Evolutionary conservation across 495 filamentous ascomycete genomes (phyloP).

Genomic region (Penicillium manginii): DNA sequence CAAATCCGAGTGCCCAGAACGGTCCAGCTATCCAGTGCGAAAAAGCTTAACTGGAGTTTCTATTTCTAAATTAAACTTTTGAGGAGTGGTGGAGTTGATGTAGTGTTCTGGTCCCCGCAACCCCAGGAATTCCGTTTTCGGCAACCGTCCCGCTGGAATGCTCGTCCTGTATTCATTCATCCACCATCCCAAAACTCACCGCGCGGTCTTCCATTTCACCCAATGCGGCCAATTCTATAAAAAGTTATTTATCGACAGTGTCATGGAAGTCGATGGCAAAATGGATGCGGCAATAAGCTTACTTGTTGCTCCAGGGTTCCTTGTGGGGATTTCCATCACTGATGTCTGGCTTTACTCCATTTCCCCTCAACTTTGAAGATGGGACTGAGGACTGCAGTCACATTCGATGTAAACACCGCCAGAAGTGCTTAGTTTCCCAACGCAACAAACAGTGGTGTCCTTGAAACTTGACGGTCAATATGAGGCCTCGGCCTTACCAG

Average conservation of each 20-base stretch:
- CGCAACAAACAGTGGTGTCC: not conserved
- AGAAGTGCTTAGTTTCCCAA: not conserved
- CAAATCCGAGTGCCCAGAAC: too few species aligned
- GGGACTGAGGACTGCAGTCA: too few species aligned
- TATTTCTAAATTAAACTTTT: too few species aligned
- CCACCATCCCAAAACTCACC: not conserved
- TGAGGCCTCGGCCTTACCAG: slow-evolving; percentile 14
- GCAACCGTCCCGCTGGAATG: slow-evolving; percentile 13
- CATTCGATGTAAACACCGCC: not conserved
- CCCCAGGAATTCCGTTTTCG: slow-evolving; percentile 13
- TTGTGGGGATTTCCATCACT: not conserved
- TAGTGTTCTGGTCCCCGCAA: not conserved
- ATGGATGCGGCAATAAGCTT: slow-evolving; percentile 7
- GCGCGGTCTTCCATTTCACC: not conserved
- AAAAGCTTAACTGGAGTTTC: too few species aligned
- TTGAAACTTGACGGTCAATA: not conserved
- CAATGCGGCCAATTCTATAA: slow-evolving; percentile 2
- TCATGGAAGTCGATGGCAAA: not conserved
- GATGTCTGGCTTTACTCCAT: not conserved
- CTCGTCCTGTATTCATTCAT: slow-evolving; percentile 10
- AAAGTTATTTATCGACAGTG: not conserved
- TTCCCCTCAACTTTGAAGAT: not conserved
- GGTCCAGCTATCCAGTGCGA: too few species aligned
- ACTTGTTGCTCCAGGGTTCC: not conserved
- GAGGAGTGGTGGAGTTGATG: too few species aligned